Evolutionary conservation across 2,329 filamentous ascomycete genomes (phyloP), one percentile per base, ranked within the genome.

Genomic region (Moelleriella libera): DNA sequence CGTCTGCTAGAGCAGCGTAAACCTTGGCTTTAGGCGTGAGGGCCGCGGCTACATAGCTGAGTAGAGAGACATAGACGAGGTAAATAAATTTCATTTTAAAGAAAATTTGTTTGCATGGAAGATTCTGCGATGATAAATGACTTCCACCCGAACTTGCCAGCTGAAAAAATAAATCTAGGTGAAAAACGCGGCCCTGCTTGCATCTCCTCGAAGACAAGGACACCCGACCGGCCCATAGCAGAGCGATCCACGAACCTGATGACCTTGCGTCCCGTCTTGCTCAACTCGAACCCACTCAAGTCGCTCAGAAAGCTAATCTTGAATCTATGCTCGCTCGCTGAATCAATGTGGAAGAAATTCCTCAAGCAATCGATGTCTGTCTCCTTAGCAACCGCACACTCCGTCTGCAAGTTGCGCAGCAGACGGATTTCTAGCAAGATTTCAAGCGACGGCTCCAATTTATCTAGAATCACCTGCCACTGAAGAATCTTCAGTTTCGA

Each of bases 391-490:
- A 43, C 29, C 5, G 37, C 30, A 6, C 31, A 2, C 1, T 8
- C 44, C n/a, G 11, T 45, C 37, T 31, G 45, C 21, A 40, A 43
- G 3, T 55, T 48, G 41, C 54, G 43, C 11, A 68, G 47, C 47
- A 67, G 30, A 6, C 60, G 47, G 7, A 57, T 37, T 51, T 67
- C 53, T 0, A 57, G 48, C 0, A 44, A 52, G 1, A 51, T 46
- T 6, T 63, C 60, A 45, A 52, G 14, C 0, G 57, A 54, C 1
- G 51, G 54, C 11, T 59, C 53, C 41, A 61, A 46, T 46, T 54
- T 58, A 10, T 57, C 52, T 5, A 69, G 43, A 2, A 71, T 59
- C 1, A 69, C 52, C 49, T 72, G 68, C 65, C 67, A 71, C 40
- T 71, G 63, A 0, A 71, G 46, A 2, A 71, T 47, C 0, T 60